Base-by-base conservation (phyloP, 495 filamentous ascomycete species). In the Halenospora varia region DNA sequence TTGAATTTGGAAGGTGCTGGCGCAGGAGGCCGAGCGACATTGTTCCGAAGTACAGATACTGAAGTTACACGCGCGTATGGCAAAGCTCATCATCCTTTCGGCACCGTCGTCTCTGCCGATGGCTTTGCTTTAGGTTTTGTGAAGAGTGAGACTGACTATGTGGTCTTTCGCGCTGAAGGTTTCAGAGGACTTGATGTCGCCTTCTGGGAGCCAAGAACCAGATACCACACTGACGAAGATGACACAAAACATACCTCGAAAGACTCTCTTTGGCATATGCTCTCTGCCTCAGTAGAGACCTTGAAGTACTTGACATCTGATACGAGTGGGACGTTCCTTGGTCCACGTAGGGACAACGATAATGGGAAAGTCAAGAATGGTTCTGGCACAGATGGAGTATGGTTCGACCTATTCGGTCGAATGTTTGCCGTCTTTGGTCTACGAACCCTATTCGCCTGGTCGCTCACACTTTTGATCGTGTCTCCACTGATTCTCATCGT, bases 1-100 rank as follows among this genome's bases (percentile, higher is more conserved):
- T 71, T 97, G 25, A 98, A 98, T 62, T 80, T 98, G 29, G 94
- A 98, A 71, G 94, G 94, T 11, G 93, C 94, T 40, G 94, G 94
- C 46, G 94, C 93, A 29, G 94, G 94, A 17, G 93, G 94, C 8
- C 83, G 91, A 48, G 93, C 94, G 9, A 88, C 83, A 4, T 70
- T 97, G 9, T 96, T 98, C 70, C 81, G 94, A 29, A 86, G 83
- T 49, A 92, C 90, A 0, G 93, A 97, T 70, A 81, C 83, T 4
- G 89, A 97, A 73, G 89, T 96, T 26, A 94, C 91, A 0, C 79
- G 75, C 49, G 84, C 84, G 20, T 97, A 97, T 71, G 77, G 80
- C 59, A 79, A 79, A 18, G 80, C 81, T 40, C 74, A 79, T 42
- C 73, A 92, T 66, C 92, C 94, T 1, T 96, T 93, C 64, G 94